Base-by-base conservation (phyloP, 768 basidiomycete genomes). In the Zangia roseola region DNA sequence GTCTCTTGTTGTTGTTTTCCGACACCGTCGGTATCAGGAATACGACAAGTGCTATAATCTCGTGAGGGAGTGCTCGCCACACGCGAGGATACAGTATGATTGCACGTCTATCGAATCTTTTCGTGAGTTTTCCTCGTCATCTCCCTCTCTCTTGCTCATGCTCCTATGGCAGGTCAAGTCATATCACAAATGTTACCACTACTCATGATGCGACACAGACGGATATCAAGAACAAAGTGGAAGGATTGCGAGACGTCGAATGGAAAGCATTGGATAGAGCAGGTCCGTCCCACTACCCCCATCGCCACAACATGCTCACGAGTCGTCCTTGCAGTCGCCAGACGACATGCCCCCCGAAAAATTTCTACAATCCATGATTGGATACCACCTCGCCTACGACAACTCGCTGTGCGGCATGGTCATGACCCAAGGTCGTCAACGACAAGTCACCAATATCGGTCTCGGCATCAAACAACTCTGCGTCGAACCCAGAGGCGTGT, bases 261-360 rank as follows among this genome's bases (percentile, higher is more conserved):
- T 36, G 87, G 87, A 36, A 90, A 90, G 56, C 86, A 85, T 54
- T 90, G 86, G 85, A 91, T 91, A 47, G 87, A 90, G 57, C 86
- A 86, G 75, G 84, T 84, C 52, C 34, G 71, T 60, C 47, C n/a
- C 16, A 25, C 45, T 16, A 2, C 25, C 25, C 31, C n/a, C 37
- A 25, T 55, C 45, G 4, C 21, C 20, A 10, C 16, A 47, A 16
- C 38, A 46, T 51, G 20, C n/a, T n/a, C n/a, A n/a, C n/a, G n/a
- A n/a, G n/a, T n/a, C n/a, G n/a, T n/a, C n/a, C n/a, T n/a, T n/a
- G 14, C 52, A 84, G 77, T 75, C 77, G 2, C 74, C 75, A 20
- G 81, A 85, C 53, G 77, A 78, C 56, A 79, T 84, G 71, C 74
- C 81, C 2, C 80, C 83, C 34, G 81, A 83, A 56, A 79, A 80